Evolutionary conservation across 805 yeast species (phyloP).

Genomic region (Yamadazyma takamatsuzukensis): DNA sequence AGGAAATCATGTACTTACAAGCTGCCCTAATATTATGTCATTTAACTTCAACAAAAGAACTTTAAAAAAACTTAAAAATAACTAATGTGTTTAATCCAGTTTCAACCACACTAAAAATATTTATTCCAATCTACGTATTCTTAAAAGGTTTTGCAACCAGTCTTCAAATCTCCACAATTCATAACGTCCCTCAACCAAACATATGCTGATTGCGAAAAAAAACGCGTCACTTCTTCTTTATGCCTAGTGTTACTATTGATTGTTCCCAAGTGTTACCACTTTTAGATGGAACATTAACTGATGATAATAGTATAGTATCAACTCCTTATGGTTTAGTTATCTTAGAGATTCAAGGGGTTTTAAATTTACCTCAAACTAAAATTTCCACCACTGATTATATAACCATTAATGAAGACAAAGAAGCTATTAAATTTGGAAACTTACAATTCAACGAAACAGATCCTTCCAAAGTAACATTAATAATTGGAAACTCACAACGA

Average conservation of each 20-base stretch:
- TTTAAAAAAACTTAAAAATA: no score
- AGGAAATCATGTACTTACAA: no score
- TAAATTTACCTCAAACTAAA: slow-evolving; percentile 40
- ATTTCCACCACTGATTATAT: slow-evolving; percentile 27
- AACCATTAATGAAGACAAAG: slow-evolving; percentile 27
- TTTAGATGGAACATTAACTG: slow-evolving; percentile 2
- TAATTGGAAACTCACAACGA: slow-evolving; percentile 67
- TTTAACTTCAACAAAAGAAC: no score
- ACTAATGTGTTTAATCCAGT: no score
- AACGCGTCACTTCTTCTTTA: no score
- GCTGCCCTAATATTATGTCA: no score
- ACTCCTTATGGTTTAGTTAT: slow-evolving; percentile 60
- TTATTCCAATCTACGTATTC: no score
- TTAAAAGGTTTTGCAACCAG: no score
- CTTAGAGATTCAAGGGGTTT: slow-evolving; percentile 72
- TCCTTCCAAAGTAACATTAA: slow-evolving; percentile 48
- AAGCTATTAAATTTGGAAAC: slow-evolving; percentile 51
- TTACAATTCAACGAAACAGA: slow-evolving; percentile 43
- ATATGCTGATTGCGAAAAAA: no score
- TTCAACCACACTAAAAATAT: no score
- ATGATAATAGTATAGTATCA: slow-evolving; percentile 26
- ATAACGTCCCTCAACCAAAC: no score
- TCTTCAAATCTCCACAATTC: no score
- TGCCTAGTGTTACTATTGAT: slow-evolving; percentile 7
- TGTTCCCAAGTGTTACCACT: slow-evolving; percentile 4